Base-by-base conservation (phyloP, 1,284 basidiomycete genomes). In the Baeospora myosura region DNA sequence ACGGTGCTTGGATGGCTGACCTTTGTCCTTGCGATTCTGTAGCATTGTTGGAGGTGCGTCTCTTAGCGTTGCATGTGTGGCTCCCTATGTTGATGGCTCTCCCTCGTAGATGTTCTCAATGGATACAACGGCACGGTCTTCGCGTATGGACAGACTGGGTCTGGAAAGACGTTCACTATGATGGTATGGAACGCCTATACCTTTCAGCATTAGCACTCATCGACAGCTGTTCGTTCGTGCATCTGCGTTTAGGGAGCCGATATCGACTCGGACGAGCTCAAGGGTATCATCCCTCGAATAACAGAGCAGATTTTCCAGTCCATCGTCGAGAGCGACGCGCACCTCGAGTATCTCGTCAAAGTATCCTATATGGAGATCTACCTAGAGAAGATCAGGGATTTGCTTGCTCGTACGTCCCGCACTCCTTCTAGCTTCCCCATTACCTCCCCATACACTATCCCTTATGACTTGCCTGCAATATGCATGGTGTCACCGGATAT, bases 311-410 rank as follows among this genome's bases (percentile, higher is more conserved):
- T 99, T 62, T 99, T 99, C 61, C 88, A 93, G 49, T 93, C 91
- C 42, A 99, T 99, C 61, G 83, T 96, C 51, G 81, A 90, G 53
- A 96, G 94, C 43, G 95, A 98, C 54, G 78, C 90, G 30, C 90
- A 92, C 60, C 72, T 98, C 49, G 96, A 99, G 64, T 99, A 98
- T 63, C 81, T 98, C 44, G 96, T 99, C 63, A 99, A 99, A 68
- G 96, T 98, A 42, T 97, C 93, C 26, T 99, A 98, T 64, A 97
- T 99, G 93, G 96, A 99, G 64, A 98, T 99, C 52, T 99, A 99
- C 67, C 78, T 98, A 59, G 96, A 99, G 66, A 81, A 85, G 51
- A 94, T 99, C 54, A 80, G 95, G 45, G 96, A 99, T 74, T 66
- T 99, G 46, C 76, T 99, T 43, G 88, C 93, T 45, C 96, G 94